Evolutionary conservation across 148 eudicot genomes (phyloP).

Genomic region (Amaranthus cruentus): DNA sequence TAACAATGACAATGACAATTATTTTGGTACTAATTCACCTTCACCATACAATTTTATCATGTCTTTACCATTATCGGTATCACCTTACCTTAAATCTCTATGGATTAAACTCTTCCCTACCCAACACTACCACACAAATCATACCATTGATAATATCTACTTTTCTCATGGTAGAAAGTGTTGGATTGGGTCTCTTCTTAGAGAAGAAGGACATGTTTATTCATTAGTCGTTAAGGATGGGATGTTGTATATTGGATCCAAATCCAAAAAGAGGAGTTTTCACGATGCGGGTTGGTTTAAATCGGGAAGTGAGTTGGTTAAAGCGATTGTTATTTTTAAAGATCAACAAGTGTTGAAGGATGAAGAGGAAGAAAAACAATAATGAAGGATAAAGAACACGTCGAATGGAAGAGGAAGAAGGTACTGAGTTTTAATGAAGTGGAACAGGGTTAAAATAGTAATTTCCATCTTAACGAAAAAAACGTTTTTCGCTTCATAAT

Average conservation of each 20-base stretch:
- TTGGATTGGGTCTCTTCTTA: conserved; percentile 32
- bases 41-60: background rate
- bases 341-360: conserved; percentile 56
- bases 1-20: background rate
- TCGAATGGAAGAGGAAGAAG: too few relatives aligned
- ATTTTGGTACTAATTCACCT: background rate
- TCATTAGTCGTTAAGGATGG: conserved; percentile 29
- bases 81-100: conserved; percentile 40
- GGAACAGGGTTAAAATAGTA: too few relatives aligned
- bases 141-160: background rate
- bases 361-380: conserved; percentile 63
- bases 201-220: conserved; percentile 49
- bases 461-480: too few relatives aligned
- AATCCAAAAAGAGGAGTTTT: conserved; percentile 47
- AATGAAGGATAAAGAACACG: too few relatives aligned
- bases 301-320: conserved; percentile 65
- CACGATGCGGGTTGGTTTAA: conserved; percentile 69
- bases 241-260: conserved; percentile 41
- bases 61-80: background rate
- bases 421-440: too few relatives aligned
- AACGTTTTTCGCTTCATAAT: too few relatives aligned
- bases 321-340: conserved; percentile 56
- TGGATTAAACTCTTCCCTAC: conserved; percentile 36
- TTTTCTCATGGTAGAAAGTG: conserved; percentile 18
- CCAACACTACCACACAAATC: background rate